Evolutionary conservation across 495 filamentous ascomycete species (phyloP), one percentile per base, ranked within the genome.

Genomic region (Amorphotheca resinae): DNA sequence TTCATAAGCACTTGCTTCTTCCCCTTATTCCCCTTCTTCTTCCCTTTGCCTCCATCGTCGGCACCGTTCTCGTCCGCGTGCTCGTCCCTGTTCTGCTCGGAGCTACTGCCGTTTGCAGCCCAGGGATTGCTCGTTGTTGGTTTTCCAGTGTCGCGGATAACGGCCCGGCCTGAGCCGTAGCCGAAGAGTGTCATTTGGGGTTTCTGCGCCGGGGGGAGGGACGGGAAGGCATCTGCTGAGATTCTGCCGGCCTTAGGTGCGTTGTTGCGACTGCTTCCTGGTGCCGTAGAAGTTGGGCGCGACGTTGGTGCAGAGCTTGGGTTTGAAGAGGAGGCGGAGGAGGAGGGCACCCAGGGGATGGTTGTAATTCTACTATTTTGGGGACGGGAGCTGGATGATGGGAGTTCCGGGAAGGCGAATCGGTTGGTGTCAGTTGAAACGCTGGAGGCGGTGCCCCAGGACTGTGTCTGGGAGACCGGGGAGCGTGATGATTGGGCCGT

Each of bases 111-210:
- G 66, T 8, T 62, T 3, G 26, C 44, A 31, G 44, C 45, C 49
- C 52, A 51, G 4, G 57, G 50, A 18, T 56, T 51, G 6, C 56
- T 56, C 6, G 49, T 41, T 1, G 41, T 28, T 11, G 15, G 22
- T n/a, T 28, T 45, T 12, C 32, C 48, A n/a, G 23, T 43, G 46
- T 85, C 79, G 60, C 85, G 70, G 34, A 80, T 71, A 22, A 91
- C 78, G 16, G 72, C 79, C 0, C 46, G 17, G 12, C 80, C 76
- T 1, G 72, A 69, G 0, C 80, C 81, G 49, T 87, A 83, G 0
- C 86, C 87, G 18, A 84, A 84, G 49, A 91, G 82, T 5, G 84
- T 74, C 4, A 78, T 82, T 44, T 77, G 78, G 1, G 86, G 86
- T 53, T 85, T 93, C 0, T 77, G 66, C 7, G 83, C 87, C 0